Base-by-base conservation (phyloP, 805 yeast genomes). In the Pichia exigua region DNA sequence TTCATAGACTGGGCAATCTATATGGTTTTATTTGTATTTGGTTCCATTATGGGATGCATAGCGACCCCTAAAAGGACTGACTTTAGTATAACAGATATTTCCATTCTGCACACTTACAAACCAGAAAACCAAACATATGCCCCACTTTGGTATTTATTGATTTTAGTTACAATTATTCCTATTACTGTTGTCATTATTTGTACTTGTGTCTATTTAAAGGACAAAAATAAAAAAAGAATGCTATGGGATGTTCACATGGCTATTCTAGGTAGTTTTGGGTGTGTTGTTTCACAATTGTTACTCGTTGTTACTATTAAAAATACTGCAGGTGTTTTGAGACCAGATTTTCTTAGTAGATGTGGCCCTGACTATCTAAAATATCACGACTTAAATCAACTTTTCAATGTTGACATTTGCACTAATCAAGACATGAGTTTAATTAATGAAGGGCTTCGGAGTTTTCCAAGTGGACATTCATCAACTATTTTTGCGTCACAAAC, bases 391-490 rank as follows among this genome's bases (percentile, higher is more conserved):
- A 58, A 62, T 39, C 61, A 68, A 0, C 55, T 79, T 55, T 74
- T 73, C 18, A 70, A 65, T 46, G 78, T 78, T 26, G 74, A 69
- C 13, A 73, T 75, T 1, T 80, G 84, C 59, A 67, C 76, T 1
- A 69, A 74, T 26, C 59, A 62, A 1, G 59, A 75, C 47, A 22
- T 60, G 4, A 58, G 54, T 17, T 51, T 68, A 3, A 60, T 79
- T 20, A 60, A 64, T 58, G 82, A 78, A 58, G 84, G 83, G 1
- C 75, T 77, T 59, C 69, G 81, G 56, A 75, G 81, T 27, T 78
- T 81, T 46, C 84, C 84, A 2, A 76, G 81, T 46, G 84, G 82
- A 1, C 84, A 79, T 59, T 71, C 83, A 0, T 68, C 80, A 10
- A 68, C 78, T 7, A 66, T 77, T 22, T 78, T 78, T 57, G 70